Base-by-base conservation (phyloP, 2,329 filamentous ascomycete genomes). In the Lasiodiplodia sp. region DNA sequence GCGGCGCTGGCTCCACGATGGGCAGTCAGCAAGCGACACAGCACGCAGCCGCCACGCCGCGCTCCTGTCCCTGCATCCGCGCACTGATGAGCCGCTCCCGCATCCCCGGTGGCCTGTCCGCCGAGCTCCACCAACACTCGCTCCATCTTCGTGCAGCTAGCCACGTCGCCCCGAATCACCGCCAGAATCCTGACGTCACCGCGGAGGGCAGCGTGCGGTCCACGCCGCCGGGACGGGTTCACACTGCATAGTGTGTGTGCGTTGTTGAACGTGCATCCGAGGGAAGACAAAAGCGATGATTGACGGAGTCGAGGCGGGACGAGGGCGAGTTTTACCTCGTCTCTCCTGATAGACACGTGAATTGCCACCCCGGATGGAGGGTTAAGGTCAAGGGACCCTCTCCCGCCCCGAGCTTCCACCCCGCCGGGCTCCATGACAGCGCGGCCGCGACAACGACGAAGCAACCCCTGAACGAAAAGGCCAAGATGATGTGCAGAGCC, bases 341-440 rank as follows among this genome's bases (percentile, higher is more conserved):
- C 44, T 64, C 60, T 64, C 60, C 60, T 64, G 60, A 64, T 38
- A 64, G 44, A 44, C 60, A 64, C 60, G 60, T 52, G 60, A 52
- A 64, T 52, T 38, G 47, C 44, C 60, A 64, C 60, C 60, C 44
- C 44, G 11, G 60, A 23, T 21, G 25, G 47, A 34, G 8, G 28
- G 53, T 47, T 40, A 49, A 62, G 56, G 7, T 23, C 25, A n/a
- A n/a, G 37, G 56, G 56, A 38, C 37, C 58, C 25, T 16, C 40
- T 23, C 40, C 58, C 58, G 58, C 58, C 11, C 58, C 58, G 58
- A 49, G 58, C 58, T 63, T 63, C 58, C 58, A 51, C 58, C 40
- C 58, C 58, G 56, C 58, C 44, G 58, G 40, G 40, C 21, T 5
- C 7, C 53, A 10, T 57, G 23, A 23, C 55, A 38, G 37, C 56